phyloP scores from a whole-genome alignment of 192 early-diverging fungal genomes.

The Coemansia sp. region DNA sequence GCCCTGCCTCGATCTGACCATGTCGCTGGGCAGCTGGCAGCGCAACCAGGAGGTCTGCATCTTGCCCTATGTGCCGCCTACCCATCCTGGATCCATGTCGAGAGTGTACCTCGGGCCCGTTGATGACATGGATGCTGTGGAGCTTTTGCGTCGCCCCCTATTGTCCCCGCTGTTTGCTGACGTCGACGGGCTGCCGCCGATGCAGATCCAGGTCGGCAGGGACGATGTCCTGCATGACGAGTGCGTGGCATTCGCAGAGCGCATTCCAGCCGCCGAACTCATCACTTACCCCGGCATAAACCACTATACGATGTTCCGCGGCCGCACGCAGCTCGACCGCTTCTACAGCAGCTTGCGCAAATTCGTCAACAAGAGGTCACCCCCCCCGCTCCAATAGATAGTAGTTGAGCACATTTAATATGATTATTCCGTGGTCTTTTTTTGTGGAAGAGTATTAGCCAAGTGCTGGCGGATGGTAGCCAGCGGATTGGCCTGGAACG shows the following conservation, averaged over 20 bases:
- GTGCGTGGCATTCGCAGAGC: background rate
- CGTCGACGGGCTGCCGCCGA: background rate
- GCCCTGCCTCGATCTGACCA: conserved; percentile 26
- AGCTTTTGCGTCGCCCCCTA: conserved; percentile 15
- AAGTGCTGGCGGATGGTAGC: conserved; percentile 72
- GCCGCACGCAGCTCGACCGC: conserved; percentile 17
- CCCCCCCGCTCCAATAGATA: background rate
- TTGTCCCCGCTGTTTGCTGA: conserved; percentile 17
- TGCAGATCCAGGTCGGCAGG: conserved; percentile 22
- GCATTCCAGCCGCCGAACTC: background rate
- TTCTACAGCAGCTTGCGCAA: conserved; percentile 17
- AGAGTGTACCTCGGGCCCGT: conserved; percentile 24
- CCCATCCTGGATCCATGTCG: conserved; percentile 5
- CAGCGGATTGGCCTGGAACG: conserved; percentile 69
- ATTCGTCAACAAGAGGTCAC: conserved; percentile 7
- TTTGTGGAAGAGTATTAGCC: conserved; percentile 60
- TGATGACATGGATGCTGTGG: background rate
- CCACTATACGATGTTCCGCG: conserved; percentile 28
- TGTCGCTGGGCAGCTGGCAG: conserved; percentile 15
- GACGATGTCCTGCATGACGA: conserved; percentile 30
- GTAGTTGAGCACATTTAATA: background rate
- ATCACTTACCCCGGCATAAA: conserved; percentile 19
- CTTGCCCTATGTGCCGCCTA: background rate
- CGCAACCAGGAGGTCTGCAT: conserved; percentile 21
- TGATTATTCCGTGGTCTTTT: background rate